Evolutionary conservation across 768 basidiomycete species (phyloP).

Genomic region (Lentinula lateritia): DNA sequence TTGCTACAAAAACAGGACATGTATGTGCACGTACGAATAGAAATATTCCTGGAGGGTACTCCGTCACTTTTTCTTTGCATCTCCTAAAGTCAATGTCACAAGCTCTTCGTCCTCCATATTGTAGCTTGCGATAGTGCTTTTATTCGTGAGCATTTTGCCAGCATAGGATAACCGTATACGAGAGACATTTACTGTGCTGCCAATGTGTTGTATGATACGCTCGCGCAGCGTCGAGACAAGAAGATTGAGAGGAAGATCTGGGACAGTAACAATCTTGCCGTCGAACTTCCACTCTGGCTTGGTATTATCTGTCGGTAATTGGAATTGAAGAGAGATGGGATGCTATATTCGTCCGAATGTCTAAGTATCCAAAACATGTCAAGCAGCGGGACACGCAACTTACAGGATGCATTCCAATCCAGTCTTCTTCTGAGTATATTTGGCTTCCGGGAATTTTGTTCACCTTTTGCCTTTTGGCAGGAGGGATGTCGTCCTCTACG

Average conservation of each 20-base stretch:
- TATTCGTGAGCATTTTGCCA: constrained; percentile 85
- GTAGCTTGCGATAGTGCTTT: constrained; percentile 75
- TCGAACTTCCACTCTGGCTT: constrained; percentile 94
- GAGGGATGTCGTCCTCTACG: constrained; percentile 55
- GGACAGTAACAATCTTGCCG: constrained; percentile 69
- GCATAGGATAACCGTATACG: constrained; percentile 74
- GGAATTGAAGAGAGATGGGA: constrained; percentile 80
- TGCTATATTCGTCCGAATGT: constrained; percentile 38
- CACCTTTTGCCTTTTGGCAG: constrained; percentile 84
- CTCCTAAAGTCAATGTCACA: constrained; percentile 71
- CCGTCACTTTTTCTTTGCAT: constrained; percentile 62
- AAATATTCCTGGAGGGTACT: no score
- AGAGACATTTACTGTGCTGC: constrained; percentile 74
- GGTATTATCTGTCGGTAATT: constrained; percentile 74
- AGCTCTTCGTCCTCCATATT: constrained; percentile 92
- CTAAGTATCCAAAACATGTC: not conserved
- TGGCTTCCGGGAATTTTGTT: constrained; percentile 82
- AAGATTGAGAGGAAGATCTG: constrained; percentile 78
- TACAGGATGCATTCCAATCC: constrained; percentile 87
- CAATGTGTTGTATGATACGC: constrained; percentile 74
- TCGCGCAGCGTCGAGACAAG: constrained; percentile 88
- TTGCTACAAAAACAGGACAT: no score
- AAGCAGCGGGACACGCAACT: constrained; percentile 14
- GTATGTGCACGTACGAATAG: no score
- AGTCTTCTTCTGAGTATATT: constrained; percentile 82